Conservation (phyloP, 2,329 filamentous ascomycete species). For the Aspergillus thermomutatus region DNA sequence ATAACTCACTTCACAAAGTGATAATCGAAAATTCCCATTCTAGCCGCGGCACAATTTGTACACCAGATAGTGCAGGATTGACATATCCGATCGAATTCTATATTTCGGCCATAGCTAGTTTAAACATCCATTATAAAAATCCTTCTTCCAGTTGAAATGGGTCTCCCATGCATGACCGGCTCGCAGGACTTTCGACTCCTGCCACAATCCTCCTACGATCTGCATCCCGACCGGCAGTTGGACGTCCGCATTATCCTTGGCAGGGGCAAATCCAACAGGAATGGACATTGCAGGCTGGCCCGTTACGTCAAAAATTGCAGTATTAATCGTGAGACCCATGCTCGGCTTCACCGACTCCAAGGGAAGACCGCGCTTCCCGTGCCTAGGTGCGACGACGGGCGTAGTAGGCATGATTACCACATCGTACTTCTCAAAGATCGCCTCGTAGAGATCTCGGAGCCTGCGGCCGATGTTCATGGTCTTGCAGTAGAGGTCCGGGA, state of each 20-base stretch:
- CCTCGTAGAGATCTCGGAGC: constrained; percentile 38
- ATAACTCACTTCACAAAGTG: neutral
- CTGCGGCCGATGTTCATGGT: constrained; percentile 40
- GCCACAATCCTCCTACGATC: constrained; percentile 45
- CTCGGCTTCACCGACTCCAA: constrained; percentile 29
- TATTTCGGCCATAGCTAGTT: neutral
- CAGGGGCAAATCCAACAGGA: constrained; percentile 46
- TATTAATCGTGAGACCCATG: constrained; percentile 56
- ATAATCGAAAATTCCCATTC: too few species aligned
- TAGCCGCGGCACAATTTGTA: too few species aligned
- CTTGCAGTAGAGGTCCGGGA: constrained; percentile 41
- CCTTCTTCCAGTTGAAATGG: constrained; percentile 22
- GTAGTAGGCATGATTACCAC: constrained; percentile 41
- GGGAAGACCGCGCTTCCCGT: constrained; percentile 21
- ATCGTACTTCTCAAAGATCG: constrained; percentile 40
- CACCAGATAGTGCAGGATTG: neutral
- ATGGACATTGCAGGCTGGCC: constrained; percentile 56
- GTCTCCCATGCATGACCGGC: constrained; percentile 23
- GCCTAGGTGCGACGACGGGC: constrained; percentile 23
- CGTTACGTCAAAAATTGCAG: constrained; percentile 55
- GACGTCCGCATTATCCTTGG: constrained; percentile 22
- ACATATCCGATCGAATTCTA: too few species aligned
- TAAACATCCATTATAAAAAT: neutral
- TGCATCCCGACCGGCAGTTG: constrained; percentile 54
- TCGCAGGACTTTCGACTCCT: constrained; percentile 24